phyloP scores from a whole-genome alignment of 2,329 filamentous ascomycete genomes.

The Cadophora luteo-olivacea region DNA sequence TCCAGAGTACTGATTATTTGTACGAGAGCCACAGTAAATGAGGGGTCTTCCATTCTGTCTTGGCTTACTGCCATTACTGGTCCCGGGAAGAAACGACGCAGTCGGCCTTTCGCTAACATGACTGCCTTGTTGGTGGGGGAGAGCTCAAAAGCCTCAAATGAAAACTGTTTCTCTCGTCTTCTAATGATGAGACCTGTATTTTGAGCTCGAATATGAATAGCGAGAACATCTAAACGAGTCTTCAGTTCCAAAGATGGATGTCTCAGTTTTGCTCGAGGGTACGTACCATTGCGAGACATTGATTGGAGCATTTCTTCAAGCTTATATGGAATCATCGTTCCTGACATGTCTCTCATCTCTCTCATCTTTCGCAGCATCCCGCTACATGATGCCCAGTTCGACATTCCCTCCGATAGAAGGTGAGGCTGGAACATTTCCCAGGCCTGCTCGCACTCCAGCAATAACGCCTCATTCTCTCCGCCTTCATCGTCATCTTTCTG shows the following conservation, averaged over 20 bases:
- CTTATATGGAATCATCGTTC: not conserved
- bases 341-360: not conserved
- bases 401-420: not conserved
- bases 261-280: not conserved
- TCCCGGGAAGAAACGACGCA: slow-evolving; percentile 52
- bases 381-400: not conserved
- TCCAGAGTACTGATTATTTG: not conserved
- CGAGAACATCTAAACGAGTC: not conserved
- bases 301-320: not conserved
- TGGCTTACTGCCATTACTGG: slow-evolving; percentile 45
- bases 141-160: slow-evolving; percentile 54
- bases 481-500: slow-evolving; percentile 43
- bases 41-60: slow-evolving; percentile 38
- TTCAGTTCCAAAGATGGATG: not conserved
- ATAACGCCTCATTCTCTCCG: slow-evolving; percentile 17
- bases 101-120: slow-evolving; percentile 47
- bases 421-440: not conserved
- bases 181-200: slow-evolving; percentile 54
- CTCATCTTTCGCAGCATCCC: not conserved
- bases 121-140: slow-evolving; percentile 49
- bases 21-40: not conserved
- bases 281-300: not conserved
- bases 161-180: slow-evolving; percentile 23
- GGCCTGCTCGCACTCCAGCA: not conserved
- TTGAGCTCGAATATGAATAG: slow-evolving; percentile 49